Evolutionary conservation across 192 early-diverging fungal genomes (phyloP).

Genomic region (Neocallimastix lanati): DNA sequence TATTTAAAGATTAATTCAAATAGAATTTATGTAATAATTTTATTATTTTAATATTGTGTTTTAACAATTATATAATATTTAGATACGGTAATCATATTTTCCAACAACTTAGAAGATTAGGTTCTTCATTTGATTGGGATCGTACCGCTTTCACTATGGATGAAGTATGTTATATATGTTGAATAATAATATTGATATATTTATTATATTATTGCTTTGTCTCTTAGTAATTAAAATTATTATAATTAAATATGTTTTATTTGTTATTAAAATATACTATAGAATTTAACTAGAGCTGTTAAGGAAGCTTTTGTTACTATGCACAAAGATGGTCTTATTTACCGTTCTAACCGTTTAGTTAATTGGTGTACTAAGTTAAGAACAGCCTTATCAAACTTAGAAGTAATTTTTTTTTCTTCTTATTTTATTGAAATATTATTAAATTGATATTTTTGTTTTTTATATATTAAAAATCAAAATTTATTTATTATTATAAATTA

Average conservation of each 20-base stretch:
- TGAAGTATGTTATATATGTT: constrained; percentile 22
- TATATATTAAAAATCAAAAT: no score
- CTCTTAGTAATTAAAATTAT: no score
- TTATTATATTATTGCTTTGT: no score
- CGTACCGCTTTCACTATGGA: constrained; percentile 88
- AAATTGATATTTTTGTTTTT: no score
- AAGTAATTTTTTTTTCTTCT: constrained; percentile 34
- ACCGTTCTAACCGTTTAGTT: constrained; percentile 87
- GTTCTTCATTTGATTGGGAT: constrained; percentile 84
- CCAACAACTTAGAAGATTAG: constrained; percentile 72
- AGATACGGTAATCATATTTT: constrained; percentile 45
- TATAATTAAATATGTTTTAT: no score
- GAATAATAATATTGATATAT: no score
- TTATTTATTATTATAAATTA: no score
- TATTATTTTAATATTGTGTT: neutral
- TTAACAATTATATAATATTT: neutral
- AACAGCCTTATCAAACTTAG: constrained; percentile 90
- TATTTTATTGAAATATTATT: no score
- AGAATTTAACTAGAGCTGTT: constrained; percentile 62
- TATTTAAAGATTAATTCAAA: no score
- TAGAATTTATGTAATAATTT: no score
- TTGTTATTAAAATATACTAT: no score
- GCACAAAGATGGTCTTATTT: constrained; percentile 88
- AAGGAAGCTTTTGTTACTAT: constrained; percentile 85
- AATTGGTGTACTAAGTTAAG: constrained; percentile 96